phyloP scores from a whole-genome alignment of 2,329 filamentous ascomycete species.

The Podosphaera xanthii region DNA sequence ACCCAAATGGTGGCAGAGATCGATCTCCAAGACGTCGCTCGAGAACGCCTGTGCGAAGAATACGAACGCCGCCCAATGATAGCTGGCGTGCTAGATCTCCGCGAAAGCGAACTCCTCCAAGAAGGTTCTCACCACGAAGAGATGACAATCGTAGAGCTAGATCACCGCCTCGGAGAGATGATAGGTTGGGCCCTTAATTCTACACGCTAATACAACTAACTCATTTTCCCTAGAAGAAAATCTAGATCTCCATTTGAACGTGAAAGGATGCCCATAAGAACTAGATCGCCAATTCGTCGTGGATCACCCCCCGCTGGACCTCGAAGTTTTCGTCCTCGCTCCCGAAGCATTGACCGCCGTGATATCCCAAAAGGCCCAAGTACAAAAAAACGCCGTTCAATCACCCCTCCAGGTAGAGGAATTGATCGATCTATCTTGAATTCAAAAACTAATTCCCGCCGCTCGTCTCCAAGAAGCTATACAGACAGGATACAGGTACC shows the following conservation, averaged over 20 bases:
- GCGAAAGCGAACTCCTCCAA: slow-evolving; percentile 13
- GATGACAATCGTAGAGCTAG: slow-evolving; percentile 18
- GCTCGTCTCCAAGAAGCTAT: slow-evolving; percentile 3
- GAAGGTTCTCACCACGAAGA: slow-evolving; percentile 17
- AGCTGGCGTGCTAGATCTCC: slow-evolving; percentile 18
- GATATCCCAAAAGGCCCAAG: slow-evolving; percentile 20
- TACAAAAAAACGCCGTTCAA: slow-evolving; percentile 28
- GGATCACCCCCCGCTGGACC: slow-evolving; percentile 14
- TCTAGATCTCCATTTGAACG: slow-evolving; percentile 17
- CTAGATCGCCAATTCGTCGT: not conserved
- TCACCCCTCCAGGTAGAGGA: slow-evolving; percentile 24
- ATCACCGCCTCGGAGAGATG: slow-evolving; percentile 17
- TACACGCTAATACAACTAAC: not conserved
- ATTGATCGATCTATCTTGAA: slow-evolving; percentile 25
- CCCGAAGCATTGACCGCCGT: slow-evolving; percentile 29
- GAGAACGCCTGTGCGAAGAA: slow-evolving; percentile 13
- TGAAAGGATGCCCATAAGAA: not conserved
- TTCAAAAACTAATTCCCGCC: slow-evolving; percentile 5
- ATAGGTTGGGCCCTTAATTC: slow-evolving; percentile 7
- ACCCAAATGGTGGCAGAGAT: slow-evolving; percentile 10
- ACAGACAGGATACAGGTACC: slow-evolving; percentile 6
- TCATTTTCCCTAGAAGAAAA: slow-evolving; percentile 10
- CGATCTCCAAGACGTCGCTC: slow-evolving; percentile 14
- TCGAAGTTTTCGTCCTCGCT: slow-evolving; percentile 18
- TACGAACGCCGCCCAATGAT: slow-evolving; percentile 11